Evolutionary conservation across 345 rosid species (phyloP).

Genomic region (Syzygium grande): DNA sequence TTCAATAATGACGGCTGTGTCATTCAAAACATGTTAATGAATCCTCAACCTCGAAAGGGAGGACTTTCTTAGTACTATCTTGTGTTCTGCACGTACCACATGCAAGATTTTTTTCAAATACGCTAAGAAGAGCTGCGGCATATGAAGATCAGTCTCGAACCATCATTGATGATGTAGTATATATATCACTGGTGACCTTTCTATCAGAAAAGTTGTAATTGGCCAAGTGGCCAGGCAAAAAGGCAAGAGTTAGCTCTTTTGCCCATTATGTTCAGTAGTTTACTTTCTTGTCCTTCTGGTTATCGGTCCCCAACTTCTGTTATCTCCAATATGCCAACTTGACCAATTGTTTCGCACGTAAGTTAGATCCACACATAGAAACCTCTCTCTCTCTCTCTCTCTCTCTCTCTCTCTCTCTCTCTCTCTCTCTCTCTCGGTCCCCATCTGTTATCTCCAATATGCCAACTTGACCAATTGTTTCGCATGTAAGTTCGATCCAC

Average conservation of each 20-base stretch:
- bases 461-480: neutral
- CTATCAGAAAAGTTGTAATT: neutral
- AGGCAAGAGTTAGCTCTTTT: neutral
- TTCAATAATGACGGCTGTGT: neutral
- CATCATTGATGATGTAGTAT: too few species aligned
- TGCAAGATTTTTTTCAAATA: neutral
- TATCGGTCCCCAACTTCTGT: neutral
- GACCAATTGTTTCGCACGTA: neutral
- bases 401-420: neutral
- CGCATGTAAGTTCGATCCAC: neutral
- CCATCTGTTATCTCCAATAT: neutral
- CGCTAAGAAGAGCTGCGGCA: neutral
- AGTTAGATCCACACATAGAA: neutral
- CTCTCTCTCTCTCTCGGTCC: neutral
- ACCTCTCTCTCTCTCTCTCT: neutral
- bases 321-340: neutral
- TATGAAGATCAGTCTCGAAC: neutral
- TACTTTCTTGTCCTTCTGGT: neutral
- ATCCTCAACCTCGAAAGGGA: neutral
- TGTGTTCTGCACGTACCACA: neutral
- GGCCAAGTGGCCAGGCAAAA: neutral
- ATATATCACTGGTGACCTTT: neutral
- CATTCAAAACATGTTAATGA: neutral
- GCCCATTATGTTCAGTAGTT: neutral
- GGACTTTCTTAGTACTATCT: neutral